phyloP scores from a whole-genome alignment of 257 asterid species.

The Jasminum sambac region DNA sequence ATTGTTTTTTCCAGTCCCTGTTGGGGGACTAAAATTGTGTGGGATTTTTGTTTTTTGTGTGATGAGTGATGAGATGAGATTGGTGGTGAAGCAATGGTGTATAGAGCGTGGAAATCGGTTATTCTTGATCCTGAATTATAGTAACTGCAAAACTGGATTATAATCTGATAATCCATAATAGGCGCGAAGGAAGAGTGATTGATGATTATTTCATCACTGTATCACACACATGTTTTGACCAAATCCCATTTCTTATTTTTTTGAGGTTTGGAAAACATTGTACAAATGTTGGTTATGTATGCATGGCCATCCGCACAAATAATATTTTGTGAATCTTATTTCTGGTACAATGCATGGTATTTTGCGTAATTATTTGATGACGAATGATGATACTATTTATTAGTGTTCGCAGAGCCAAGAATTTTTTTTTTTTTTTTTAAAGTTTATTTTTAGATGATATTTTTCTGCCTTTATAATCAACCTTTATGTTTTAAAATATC shows the following conservation, averaged over 20 bases:
- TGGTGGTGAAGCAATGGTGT: slow-evolving; percentile 8
- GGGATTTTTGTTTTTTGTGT: background rate
- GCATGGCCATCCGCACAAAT: background rate
- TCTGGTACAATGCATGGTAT: too few relatives aligned
- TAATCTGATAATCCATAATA: slow-evolving; percentile 9
- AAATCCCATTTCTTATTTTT: slow-evolving; percentile 1
- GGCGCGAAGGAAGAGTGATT: background rate
- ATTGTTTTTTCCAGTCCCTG: background rate
- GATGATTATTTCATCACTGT: slow-evolving; percentile 13
- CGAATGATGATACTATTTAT: too few relatives aligned
- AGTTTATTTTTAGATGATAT: too few relatives aligned
- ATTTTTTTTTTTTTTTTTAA: too few relatives aligned
- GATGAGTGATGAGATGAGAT: background rate
- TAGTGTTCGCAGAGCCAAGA: too few relatives aligned
- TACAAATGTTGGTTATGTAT: background rate
- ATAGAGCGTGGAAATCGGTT: slow-evolving; percentile 23
- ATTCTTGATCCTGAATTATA: slow-evolving; percentile 52
- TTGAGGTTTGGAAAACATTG: slow-evolving; percentile 16
- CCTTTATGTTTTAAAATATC: too few relatives aligned
- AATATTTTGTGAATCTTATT: too few relatives aligned
- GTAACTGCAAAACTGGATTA: slow-evolving; percentile 23
- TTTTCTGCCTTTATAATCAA: too few relatives aligned
- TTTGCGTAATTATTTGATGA: too few relatives aligned
- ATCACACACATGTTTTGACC: slow-evolving; percentile 17
- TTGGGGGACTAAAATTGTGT: background rate